Evolutionary conservation across 192 early-diverging fungal species (phyloP), one percentile per base, ranked within the genome.

Genomic region (Gaertneriomyces sp.): DNA sequence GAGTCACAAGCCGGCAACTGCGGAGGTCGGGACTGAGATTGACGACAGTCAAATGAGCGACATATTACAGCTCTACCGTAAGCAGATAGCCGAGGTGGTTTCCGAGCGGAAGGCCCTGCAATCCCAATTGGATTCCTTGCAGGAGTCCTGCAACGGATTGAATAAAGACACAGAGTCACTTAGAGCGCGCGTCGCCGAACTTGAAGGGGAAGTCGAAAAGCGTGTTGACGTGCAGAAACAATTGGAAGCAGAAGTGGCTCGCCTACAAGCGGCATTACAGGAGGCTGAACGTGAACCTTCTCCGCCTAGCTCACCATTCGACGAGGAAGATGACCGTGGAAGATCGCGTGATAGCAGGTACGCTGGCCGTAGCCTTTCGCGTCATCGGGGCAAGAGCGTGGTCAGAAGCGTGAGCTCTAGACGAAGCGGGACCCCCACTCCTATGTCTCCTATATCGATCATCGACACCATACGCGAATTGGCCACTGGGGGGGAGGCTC

Each of bases 21-120:
- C n/a, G 10, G 7, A 7, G 11, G 10, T 45, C 12, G 46, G 14
- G 60, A 39, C 45, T 14, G 43, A 52, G 19, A 46, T 16, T 16
- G 64, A 66, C 8, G 41, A 51, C 0, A 54, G 50, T 57, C 53
- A 20, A 25, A n/a, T 66, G 53, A 45, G 55, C 17, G 53, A 57
- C 39, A 66, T 33, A 33, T 33, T 33, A 33, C 25, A 33, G 2
- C 25, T 66, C 40, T 66, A 66, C 12, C 25, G 64, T 7, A 45
- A 20, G 3, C 64, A 66, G 44, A 66, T 66, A 43, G 53, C 53
- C 3, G 64, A 66, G 43, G 64, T 66, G 8, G 53, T 58, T 25
- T 39, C 41, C 17, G 64, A 66, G 14, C 64, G 64, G 3, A 66
- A 66, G 53, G n/a, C 53, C 5, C 25, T 66, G 11, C 53, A 57